These are phyloP conservation scores for Alternaria solani DNA, from an alignment of 2,329 filamentous ascomycete species.

Conservation along the genomic window DNA sequence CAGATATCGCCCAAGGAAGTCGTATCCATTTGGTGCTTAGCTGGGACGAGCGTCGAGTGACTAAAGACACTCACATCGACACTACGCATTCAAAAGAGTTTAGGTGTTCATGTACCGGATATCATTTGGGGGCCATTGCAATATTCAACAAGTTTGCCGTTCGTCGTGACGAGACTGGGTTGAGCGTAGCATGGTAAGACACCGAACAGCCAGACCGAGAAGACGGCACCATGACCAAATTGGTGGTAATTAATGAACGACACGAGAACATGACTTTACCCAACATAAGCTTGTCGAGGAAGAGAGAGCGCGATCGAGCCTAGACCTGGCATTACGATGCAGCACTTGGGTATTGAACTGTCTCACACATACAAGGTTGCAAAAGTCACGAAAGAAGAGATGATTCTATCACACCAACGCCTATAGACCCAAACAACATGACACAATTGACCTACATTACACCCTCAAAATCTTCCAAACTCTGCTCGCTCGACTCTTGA, in stretches of 20 bases:
- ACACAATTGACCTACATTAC: constrained; percentile 23
- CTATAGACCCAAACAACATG: neutral
- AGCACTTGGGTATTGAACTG: neutral
- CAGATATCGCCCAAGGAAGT: neutral
- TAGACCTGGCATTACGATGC: neutral
- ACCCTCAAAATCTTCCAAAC: constrained; percentile 31
- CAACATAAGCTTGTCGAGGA: neutral
- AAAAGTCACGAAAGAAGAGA: neutral
- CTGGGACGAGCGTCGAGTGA: neutral
- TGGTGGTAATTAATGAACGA: neutral
- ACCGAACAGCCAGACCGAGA: neutral
- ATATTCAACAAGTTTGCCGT: neutral
- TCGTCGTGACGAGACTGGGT: neutral
- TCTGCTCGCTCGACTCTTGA: constrained; percentile 1
- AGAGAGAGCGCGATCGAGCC: neutral
- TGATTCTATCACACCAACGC: neutral
- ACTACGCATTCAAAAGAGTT: neutral
- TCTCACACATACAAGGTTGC: neutral
- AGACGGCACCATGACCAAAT: neutral
- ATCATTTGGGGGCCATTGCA: neutral
- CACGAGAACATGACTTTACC: neutral
- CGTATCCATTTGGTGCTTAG: neutral
- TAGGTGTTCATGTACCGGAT: neutral
- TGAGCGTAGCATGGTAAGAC: neutral
- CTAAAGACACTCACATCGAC: neutral